A percentile compares a stretch with the other conserved stretches of the same genome.
These are phyloP conservation scores for Strobilomyces dryophilus DNA, from an alignment of 768 basidiomycete genomes.

Conservation along the genomic window DNA sequence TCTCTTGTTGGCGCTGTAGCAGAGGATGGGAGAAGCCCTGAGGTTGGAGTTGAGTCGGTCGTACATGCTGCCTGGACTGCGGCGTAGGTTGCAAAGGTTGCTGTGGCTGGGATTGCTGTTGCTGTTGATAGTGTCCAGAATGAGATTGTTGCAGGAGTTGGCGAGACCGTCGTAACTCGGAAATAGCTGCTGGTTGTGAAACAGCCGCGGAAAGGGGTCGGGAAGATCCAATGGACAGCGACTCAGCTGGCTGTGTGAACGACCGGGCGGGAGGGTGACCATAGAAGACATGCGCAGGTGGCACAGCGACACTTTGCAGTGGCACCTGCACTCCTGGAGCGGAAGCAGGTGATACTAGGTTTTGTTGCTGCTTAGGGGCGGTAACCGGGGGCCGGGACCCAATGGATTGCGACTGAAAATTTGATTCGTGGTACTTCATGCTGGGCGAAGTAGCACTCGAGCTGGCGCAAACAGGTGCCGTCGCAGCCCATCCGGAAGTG, in stretches of 20 bases:
- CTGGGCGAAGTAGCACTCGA: not conserved
- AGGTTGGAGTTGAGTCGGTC: not conserved
- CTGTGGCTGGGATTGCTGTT: not conserved
- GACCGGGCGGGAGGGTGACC: not conserved
- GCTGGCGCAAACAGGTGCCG: not conserved
- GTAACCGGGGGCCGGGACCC: not conserved
- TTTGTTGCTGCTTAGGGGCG: conserved; percentile 2
- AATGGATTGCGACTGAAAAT: not conserved
- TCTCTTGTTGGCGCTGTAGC: not conserved
- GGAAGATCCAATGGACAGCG: not conserved
- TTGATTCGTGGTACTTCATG: not conserved
- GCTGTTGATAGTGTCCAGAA: not conserved
- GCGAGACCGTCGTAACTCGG: not conserved
- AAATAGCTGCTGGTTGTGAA: not conserved
- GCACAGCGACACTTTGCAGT: not conserved
- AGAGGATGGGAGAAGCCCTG: not conserved
- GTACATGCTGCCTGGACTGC: not conserved
- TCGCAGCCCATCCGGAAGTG: not conserved
- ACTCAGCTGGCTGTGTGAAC: not conserved
- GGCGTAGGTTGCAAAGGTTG: not conserved
- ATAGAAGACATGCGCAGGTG: not conserved
- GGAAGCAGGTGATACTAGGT: not conserved
- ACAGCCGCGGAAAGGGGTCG: not conserved
- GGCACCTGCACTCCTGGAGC: conserved; percentile 5
- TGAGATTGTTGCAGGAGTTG: conserved; percentile 2